Base-by-base conservation (phyloP, 257 asterid species). In the Paraleonurus japonicus region DNA sequence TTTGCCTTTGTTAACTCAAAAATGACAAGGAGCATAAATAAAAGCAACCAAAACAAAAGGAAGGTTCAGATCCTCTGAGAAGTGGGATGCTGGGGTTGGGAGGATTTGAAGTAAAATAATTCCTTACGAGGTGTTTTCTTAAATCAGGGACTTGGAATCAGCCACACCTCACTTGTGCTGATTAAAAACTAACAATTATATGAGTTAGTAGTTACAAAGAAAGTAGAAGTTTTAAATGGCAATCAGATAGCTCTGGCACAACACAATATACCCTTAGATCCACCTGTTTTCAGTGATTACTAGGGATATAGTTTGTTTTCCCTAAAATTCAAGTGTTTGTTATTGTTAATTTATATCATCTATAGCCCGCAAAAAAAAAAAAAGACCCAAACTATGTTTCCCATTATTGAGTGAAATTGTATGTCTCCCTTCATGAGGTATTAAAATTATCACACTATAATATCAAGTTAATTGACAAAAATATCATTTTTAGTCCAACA, bases 191-290 rank as follows among this genome's bases (percentile, higher is more conserved):
- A 53, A 67, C 51, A 61, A 23, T 2, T 17, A 54, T 67, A 35
- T 26, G 60, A 64, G 59, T 28, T 70, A 55, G 17, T 16, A 22
- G 26, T 12, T 37, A 3, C n/a, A 13, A 15, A 35, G 39, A 50
- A 16, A 48, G 3, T 23, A 30, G 30, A 30, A 33, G 23, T n/a
- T 77, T 35, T n/a, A 30, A 26, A 48, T 22, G n/a, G 55, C 66
- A 47, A 27, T 4, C 35, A 58, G 54, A 66, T 32, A 57, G 16
- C 30, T 63, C 69, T 41, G 26, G 41, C 55, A 54, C 15, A 16
- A 39, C 30, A 53, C 63, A 65, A 50, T 39, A 50, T 54, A 19
- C 19, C 55, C 20, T 72, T 32, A 37, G 67, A n/a, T n/a, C n/a
- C n/a, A n/a, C n/a, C n/a, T n/a, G n/a, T n/a, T n/a, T n/a, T n/a